Evolutionary conservation across 1,284 basidiomycete species (phyloP).

Genomic region (Stereum hirsutum): DNA sequence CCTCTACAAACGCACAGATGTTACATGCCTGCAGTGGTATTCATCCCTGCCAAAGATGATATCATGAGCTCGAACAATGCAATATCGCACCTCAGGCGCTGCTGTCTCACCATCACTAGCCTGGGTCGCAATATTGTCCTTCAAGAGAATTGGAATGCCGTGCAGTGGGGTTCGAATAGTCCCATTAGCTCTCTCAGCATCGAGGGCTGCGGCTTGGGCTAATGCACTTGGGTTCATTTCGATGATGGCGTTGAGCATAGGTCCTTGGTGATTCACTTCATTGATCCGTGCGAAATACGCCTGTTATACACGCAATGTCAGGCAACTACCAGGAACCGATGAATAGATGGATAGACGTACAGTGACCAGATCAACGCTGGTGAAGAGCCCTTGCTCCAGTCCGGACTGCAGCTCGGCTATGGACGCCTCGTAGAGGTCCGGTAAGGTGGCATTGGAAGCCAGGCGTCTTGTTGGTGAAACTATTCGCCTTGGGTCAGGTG

Average conservation of each 20-base stretch:
- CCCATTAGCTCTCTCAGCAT: slow-evolving; percentile 36
- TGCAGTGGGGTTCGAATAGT: slow-evolving; percentile 48
- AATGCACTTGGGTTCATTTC: slow-evolving; percentile 55
- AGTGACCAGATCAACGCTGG: slow-evolving; percentile 33
- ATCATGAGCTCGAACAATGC: neutral
- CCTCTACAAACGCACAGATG: too few relatives aligned
- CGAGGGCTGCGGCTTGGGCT: slow-evolving; percentile 39
- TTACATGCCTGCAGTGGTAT: slow-evolving; percentile 38
- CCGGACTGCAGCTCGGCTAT: slow-evolving; percentile 30
- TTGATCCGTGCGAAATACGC: slow-evolving; percentile 64
- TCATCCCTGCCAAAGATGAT: slow-evolving; percentile 39
- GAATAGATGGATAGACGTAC: slow-evolving; percentile 13
- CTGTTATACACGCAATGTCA: slow-evolving; percentile 21
- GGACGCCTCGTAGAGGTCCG: slow-evolving; percentile 33
- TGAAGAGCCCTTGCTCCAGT: slow-evolving; percentile 24
- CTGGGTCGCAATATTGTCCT: slow-evolving; percentile 56
- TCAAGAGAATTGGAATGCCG: slow-evolving; percentile 64
- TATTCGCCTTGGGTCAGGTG: too few relatives aligned
- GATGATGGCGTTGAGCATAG: slow-evolving; percentile 50
- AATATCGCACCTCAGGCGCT: neutral
- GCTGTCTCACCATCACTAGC: slow-evolving; percentile 20
- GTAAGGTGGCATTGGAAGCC: too few relatives aligned
- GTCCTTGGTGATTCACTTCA: slow-evolving; percentile 59
- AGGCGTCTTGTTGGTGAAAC: too few relatives aligned
- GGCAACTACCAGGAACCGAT: neutral